Evolutionary conservation across 2,329 filamentous ascomycete species (phyloP), one percentile per base, ranked within the genome.

Genomic region (Ceratocystis huliohia): DNA sequence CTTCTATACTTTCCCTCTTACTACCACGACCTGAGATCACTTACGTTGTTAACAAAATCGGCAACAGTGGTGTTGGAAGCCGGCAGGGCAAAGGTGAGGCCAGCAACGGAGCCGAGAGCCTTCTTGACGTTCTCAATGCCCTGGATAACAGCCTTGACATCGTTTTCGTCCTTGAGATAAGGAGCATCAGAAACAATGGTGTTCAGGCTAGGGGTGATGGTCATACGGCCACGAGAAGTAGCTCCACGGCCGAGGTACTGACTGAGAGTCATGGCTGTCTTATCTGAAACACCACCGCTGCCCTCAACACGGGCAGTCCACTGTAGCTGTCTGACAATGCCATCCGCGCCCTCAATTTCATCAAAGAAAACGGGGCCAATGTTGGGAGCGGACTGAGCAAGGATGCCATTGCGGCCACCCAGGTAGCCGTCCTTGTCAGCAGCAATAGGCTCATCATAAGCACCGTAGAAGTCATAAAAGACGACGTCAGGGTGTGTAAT

Each of bases 391-490:
- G 84, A 83, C 72, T 86, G 83, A 0, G 85, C 79, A 15, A 88
- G 78, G 56, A 87, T 84, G 30, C 85, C 85, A 33, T 78, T 79
- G 66, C 83, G 79, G 66, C 75, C 73, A 66, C 75, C 72, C 74
- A 68, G 44, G 67, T 83, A 83, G 45, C 72, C 69, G 28, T 72
- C 69, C 65, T 73, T 73, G 71, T 83, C 81, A 1, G 74, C 72
- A 2, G 69, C 70, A 68, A 77, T 79, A 1, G 80, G 80, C 61
- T 74, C 74, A 70, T 81, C 74, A 69, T 79, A 88, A 1, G 85
- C 85, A 65, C 75, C 77, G 71, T 85, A 86, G 71, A 86, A 88
- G 75, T 88, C 82, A 71, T 88, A 88, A 74, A 83, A 83, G 7
- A 75, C 73, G 3, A 79, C 77, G 50, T 76, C 71, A 6, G 78